Percentiles rank a stretch among this genome's conserved stretches.
Conservation (phyloP, 495 filamentous ascomycete species). For the Talaromyces ruber region DNA sequence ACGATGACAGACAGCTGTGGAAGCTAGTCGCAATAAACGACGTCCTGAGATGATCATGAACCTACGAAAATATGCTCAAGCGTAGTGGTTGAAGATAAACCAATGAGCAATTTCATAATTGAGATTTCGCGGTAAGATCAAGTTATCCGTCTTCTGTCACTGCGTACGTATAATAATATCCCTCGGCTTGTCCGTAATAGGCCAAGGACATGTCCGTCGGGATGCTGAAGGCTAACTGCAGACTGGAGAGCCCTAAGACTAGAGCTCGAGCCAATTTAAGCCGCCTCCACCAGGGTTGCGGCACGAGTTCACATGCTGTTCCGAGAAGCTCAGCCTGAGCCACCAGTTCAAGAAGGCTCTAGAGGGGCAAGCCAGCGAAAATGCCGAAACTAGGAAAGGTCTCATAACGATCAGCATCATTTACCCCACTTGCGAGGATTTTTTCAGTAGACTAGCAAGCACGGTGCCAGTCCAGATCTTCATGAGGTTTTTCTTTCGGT, state of each 20-base stretch:
- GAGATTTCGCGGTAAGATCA: not conserved
- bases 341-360: not conserved
- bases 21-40: not conserved
- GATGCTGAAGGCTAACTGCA: not conserved
- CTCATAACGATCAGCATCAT: not conserved
- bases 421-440: not conserved
- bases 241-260: no score
- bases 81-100: not conserved
- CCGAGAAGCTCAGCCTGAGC: not conserved
- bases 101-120: not conserved
- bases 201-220: not conserved
- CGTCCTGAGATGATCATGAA: not conserved
- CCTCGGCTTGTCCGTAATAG: not conserved
- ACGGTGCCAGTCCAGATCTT: not conserved
- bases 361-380: not conserved
- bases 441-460: not conserved
- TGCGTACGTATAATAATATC: not conserved
- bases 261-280: not conserved
- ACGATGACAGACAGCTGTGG: not conserved
- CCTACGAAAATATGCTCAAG: not conserved
- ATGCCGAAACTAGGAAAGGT: slow-evolving; percentile 4
- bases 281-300: slow-evolving; percentile 1
- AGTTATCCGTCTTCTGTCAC: not conserved
- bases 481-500: not conserved
- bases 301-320: slow-evolving; percentile 2